These are phyloP conservation scores for Nemania sp. DNA, from an alignment of 2,329 filamentous ascomycete species.

Conservation along the genomic window DNA sequence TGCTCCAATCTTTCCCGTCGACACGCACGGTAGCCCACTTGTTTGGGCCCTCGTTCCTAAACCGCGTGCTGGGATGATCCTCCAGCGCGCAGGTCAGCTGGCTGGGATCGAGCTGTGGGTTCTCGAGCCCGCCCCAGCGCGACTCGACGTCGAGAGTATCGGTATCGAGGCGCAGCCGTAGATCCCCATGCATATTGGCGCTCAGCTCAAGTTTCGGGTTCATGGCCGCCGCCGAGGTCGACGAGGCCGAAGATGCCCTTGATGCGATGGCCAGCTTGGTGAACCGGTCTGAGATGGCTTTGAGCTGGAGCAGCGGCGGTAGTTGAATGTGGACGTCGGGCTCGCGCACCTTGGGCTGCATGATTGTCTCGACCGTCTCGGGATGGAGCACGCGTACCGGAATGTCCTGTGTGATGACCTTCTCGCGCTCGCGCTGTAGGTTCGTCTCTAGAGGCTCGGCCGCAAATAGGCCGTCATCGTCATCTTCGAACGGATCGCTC, in stretches of 20 bases:
- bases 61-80: slow-evolving; percentile 80
- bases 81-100: slow-evolving; percentile 73
- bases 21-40: slow-evolving; percentile 89
- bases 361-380: slow-evolving; percentile 84
- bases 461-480: slow-evolving; percentile 52
- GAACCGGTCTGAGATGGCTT: slow-evolving; percentile 93
- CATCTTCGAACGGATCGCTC: slow-evolving; percentile 43
- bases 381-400: slow-evolving; percentile 89
- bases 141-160: slow-evolving; percentile 85
- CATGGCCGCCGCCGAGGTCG: slow-evolving; percentile 39
- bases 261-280: slow-evolving; percentile 75
- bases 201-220: slow-evolving; percentile 78
- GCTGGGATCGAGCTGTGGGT: slow-evolving; percentile 82
- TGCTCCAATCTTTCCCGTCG: slow-evolving; percentile 92
- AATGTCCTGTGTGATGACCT: slow-evolving; percentile 92
- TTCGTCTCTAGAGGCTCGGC: slow-evolving; percentile 59
- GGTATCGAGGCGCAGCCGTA: slow-evolving; percentile 79
- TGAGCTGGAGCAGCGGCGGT: slow-evolving; percentile 84
- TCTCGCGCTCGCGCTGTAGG: slow-evolving; percentile 76
- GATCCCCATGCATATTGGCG: slow-evolving; percentile 91
- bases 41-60: slow-evolving; percentile 76
- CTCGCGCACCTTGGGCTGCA: slow-evolving; percentile 88
- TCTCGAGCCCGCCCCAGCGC: slow-evolving; percentile 82
- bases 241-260: slow-evolving; percentile 27
- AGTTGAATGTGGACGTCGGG: slow-evolving; percentile 94